Base-by-base conservation (phyloP, 768 basidiomycete species). In the Pulveroboletus frians region DNA sequence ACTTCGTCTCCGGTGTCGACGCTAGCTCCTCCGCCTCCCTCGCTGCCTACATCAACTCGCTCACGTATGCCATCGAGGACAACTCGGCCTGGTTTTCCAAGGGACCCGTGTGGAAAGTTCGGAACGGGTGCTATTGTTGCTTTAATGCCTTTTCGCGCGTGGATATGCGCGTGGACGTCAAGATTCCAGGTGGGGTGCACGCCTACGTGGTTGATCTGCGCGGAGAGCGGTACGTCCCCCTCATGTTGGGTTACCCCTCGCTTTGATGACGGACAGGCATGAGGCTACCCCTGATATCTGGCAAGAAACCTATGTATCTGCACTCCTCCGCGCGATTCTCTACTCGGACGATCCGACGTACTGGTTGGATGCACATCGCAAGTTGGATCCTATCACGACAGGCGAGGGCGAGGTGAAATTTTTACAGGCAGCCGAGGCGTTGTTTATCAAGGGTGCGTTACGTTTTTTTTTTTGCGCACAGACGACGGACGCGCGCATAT, bases 141-240 rank as follows among this genome's bases (percentile, higher is more conserved):
- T 99, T 96, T 74, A 96, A 99, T 66, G 96, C 96, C 9, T 99
- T 99, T 65, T 94, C 94, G 34, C 75, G 96, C 26, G 90, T 98
- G 44, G 96, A 99, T 62, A 84, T 98, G 27, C 82, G 95, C 32
- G 93, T 99, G 7, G 96, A 99, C 55, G 96, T 97, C 52, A 96
- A 95, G 69, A 98, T 99, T 43, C 96, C 96, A 0, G 96, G 96
- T 26, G 95, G 96, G 11, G 96, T 99, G 14, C 82, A 85, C 54
- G 89, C 94, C 5, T 97, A 96, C 67, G 86, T 90, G 27, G 83
- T 98, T 17, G 96, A 98, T 67, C 68, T 96, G 46, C 83, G 96
- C 9, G 95, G 96, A 9, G 96, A 98, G 67, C 76, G 91, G 92
- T 94, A 61, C 56, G 87, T 69, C 29, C 30, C 10, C 42, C 0